These are phyloP conservation scores for Aspergillus sp. DNA, from an alignment of 2,329 filamentous ascomycete species.

Conservation along the genomic window DNA sequence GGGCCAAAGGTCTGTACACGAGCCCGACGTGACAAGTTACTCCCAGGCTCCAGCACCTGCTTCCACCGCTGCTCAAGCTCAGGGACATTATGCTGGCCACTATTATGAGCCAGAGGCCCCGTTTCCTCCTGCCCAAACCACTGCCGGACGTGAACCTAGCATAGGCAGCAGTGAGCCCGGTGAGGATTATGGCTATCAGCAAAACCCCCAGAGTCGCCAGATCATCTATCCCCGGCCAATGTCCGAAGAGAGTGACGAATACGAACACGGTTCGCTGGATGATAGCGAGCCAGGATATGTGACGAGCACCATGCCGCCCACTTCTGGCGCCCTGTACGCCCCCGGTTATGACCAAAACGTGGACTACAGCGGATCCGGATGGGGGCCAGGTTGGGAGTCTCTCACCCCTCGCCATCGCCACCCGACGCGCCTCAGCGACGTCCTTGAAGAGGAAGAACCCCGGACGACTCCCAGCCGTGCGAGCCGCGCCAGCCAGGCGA, in stretches of 20 bases:
- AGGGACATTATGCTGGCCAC: conserved; percentile 35
- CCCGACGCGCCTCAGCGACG: conserved; percentile 85
- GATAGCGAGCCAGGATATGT: conserved; percentile 48
- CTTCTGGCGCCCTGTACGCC: conserved; percentile 32
- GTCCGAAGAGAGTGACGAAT: conserved; percentile 59
- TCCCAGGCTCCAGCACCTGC: conserved; percentile 34
- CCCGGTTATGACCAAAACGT: conserved; percentile 43
- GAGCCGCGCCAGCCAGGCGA: conserved; percentile 56
- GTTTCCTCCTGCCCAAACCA: conserved; percentile 41
- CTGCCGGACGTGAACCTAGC: conserved; percentile 52
- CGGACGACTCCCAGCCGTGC: conserved; percentile 72
- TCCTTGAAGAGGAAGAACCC: conserved; percentile 82
- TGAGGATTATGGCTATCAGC: conserved; percentile 68
- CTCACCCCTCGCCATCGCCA: conserved; percentile 77
- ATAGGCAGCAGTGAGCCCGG: conserved; percentile 62
- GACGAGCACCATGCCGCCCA: conserved; percentile 28
- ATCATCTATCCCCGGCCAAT: conserved; percentile 58
- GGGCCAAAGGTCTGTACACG: conserved; percentile 27
- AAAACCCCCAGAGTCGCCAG: conserved; percentile 64
- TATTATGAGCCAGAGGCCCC: conserved; percentile 46
- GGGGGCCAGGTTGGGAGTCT: conserved; percentile 75
- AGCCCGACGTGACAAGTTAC: conserved; percentile 13
- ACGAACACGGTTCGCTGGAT: conserved; percentile 53
- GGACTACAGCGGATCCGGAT: conserved; percentile 71
- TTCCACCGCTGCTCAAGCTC: conserved; percentile 38